Base-by-base conservation (phyloP, 768 basidiomycete species). In the Filobasidium floriforme region DNA sequence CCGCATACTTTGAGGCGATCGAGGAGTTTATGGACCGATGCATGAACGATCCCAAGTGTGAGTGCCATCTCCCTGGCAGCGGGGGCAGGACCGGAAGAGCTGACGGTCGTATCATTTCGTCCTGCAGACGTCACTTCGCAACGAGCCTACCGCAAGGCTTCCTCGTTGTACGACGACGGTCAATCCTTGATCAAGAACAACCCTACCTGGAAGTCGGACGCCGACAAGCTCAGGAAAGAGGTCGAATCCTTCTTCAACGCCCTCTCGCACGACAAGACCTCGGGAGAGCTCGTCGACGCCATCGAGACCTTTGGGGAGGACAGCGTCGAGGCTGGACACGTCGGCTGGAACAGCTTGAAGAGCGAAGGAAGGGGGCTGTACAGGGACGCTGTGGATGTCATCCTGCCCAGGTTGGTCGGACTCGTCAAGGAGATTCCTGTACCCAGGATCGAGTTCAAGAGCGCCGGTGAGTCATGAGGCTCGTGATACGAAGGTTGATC, bases 361-460 rank as follows among this genome's bases (percentile, higher is more conserved):
- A 70, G 73, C 51, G 74, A 80, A 29, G 74, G 75, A 26, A 68
- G 73, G 37, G 80, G 77, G 11, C 69, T 81, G 28, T 80, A 79
- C 73, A 65, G 77, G 51, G 80, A 81, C 65, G 51, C 79, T 61
- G 69, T 77, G 40, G 77, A 80, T 55, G 80, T 81, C 29, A 69
- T 78, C 59, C 60, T 81, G 4, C 80, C 80, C 24, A 66, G 80
- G 14, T 41, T 79, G 15, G 73, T 81, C 62, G 72, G 73, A 19
- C 72, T 79, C 11, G 69, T 81, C 69, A 78, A 81, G 75, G 74
- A 78, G 66, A 77, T 81, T 59, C 80, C 80, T 10, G 67, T 80
- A 0, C 80, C 80, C 1, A 66, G 80, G 15, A 71, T 79, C 69
- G 80, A 80, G 70, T 81, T 72, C 75, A 78, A 80, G 65, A 76